Conservation (phyloP, 1,139 yeast species). For the Geotrichum aggregatum region DNA sequence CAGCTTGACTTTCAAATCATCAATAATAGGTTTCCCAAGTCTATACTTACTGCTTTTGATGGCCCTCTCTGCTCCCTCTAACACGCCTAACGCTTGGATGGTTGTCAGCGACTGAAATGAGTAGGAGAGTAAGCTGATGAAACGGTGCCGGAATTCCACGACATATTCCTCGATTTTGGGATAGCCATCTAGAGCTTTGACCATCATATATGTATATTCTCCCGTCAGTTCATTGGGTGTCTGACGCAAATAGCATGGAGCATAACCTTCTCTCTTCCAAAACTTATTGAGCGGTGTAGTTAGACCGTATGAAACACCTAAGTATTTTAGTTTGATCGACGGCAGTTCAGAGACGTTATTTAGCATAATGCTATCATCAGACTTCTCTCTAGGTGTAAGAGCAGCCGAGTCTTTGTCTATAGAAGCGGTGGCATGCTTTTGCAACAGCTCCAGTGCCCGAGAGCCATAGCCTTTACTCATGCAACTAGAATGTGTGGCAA, state of each 20-base stretch:
- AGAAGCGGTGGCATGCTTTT: conserved; percentile 71
- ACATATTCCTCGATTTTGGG: conserved; percentile 78
- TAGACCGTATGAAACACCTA: conserved; percentile 94
- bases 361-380: conserved; percentile 76
- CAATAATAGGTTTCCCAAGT: conserved; percentile 41
- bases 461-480: conserved; percentile 96
- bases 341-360: conserved; percentile 77
- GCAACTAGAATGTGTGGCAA: conserved; percentile 95
- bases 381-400: conserved; percentile 69
- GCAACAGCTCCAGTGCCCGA: conserved; percentile 74
- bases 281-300: conserved; percentile 82
- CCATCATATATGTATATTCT: conserved; percentile 93
- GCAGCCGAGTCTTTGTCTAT: conserved; percentile 38
- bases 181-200: conserved; percentile 57
- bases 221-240: conserved; percentile 96
- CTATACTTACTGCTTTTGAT: conserved; percentile 22
- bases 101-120: conserved; percentile 78
- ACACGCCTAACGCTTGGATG: conserved; percentile 72
- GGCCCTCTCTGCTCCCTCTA: conserved; percentile 61
- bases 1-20: conserved; percentile 56
- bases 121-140: conserved; percentile 71
- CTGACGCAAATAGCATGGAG: conserved; percentile 90
- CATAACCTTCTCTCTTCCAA: conserved; percentile 80
- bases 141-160: conserved; percentile 84
- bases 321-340: conserved; percentile 66